Conservation (phyloP, 2,329 filamentous ascomycete genomes). For the Cordyceps farinosa region DNA sequence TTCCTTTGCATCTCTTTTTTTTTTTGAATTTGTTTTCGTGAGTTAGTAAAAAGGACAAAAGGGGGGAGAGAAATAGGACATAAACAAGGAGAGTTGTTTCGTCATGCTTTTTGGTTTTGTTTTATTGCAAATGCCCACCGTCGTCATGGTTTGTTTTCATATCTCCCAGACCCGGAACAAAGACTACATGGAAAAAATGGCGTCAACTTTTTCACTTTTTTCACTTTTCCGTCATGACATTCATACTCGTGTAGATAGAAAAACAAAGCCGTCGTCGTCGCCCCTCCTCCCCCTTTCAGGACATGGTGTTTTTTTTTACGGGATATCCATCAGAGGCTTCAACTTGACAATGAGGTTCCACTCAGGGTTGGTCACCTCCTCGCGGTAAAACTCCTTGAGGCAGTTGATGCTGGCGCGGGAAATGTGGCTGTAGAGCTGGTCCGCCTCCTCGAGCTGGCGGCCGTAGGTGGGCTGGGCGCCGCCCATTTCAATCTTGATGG, state of each 20-base stretch:
- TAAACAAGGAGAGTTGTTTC: not conserved
- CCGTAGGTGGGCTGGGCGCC: slow-evolving; percentile 90
- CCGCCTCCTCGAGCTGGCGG: slow-evolving; percentile 88
- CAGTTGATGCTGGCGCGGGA: slow-evolving; percentile 87
- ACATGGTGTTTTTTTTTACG: slow-evolving; percentile 40
- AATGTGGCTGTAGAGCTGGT: slow-evolving; percentile 82
- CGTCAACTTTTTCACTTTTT: not conserved
- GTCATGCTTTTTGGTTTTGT: not conserved
- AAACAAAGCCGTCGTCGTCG: not conserved
- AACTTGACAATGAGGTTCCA: slow-evolving; percentile 94
- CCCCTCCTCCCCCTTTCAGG: not conserved
- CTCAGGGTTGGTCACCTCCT: slow-evolving; percentile 85
- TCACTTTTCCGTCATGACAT: not conserved
- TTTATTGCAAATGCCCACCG: not conserved
- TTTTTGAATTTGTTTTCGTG: not conserved
- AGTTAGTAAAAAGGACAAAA: not conserved
- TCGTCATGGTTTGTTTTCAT: not conserved
- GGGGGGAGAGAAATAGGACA: not conserved
- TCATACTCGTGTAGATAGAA: not conserved
- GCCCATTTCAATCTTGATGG: slow-evolving; percentile 94
- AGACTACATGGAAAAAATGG: not conserved
- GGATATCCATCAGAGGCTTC: slow-evolving; percentile 90
- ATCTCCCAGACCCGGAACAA: not conserved
- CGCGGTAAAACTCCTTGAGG: slow-evolving; percentile 91
- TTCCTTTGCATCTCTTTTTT: not conserved